Evolutionary conservation across 352 stramenopile species (phyloP).

Genomic region (Globisporangium cylindrosporum): DNA sequence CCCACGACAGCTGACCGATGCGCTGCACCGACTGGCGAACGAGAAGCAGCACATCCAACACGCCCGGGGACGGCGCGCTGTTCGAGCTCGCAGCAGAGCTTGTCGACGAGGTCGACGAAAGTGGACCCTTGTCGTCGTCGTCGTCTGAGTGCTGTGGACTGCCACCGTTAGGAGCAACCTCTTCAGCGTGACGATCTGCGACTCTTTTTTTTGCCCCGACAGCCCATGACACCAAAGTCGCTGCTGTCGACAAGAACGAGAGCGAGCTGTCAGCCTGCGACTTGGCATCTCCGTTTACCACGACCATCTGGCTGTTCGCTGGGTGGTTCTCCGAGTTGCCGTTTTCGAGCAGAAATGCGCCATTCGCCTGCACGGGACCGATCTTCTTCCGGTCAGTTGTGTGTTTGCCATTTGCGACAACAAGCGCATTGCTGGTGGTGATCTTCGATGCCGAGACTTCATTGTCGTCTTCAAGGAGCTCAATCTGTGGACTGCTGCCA

Average conservation of each 20-base stretch:
- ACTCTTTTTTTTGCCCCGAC: constrained; percentile 43
- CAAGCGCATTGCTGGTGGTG: constrained; percentile 40
- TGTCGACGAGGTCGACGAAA: constrained; percentile 52
- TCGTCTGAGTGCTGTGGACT: constrained; percentile 80
- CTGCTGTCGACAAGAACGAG: constrained; percentile 40
- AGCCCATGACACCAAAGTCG: constrained; percentile 66
- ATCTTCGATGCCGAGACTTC: constrained; percentile 2
- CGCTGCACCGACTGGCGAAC: constrained; percentile 85
- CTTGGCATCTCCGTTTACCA: constrained; percentile 28
- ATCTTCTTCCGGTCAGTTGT: constrained; percentile 13
- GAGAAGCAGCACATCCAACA: constrained; percentile 74
- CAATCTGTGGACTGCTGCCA: constrained; percentile 32
- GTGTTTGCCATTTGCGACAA: constrained; percentile 16
- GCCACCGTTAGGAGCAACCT: constrained; percentile 9
- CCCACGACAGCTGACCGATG: constrained; percentile 81
- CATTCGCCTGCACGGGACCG: constrained; percentile 11
- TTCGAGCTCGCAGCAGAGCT: constrained; percentile 55
- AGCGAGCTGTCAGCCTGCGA: constrained; percentile 8
- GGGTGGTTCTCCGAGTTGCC: constrained; percentile 29
- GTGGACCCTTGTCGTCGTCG: constrained; percentile 45
- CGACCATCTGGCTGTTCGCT: constrained; percentile 40
- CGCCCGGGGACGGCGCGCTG: constrained; percentile 48
- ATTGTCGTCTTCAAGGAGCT: constrained; percentile 46
- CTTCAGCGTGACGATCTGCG: constrained; percentile 15
- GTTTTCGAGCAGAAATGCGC: constrained; percentile 35